Evolutionary conservation across 805 yeast species (phyloP), one percentile per base, ranked within the genome.

Genomic region (Kodamaea nitidulidarum): DNA sequence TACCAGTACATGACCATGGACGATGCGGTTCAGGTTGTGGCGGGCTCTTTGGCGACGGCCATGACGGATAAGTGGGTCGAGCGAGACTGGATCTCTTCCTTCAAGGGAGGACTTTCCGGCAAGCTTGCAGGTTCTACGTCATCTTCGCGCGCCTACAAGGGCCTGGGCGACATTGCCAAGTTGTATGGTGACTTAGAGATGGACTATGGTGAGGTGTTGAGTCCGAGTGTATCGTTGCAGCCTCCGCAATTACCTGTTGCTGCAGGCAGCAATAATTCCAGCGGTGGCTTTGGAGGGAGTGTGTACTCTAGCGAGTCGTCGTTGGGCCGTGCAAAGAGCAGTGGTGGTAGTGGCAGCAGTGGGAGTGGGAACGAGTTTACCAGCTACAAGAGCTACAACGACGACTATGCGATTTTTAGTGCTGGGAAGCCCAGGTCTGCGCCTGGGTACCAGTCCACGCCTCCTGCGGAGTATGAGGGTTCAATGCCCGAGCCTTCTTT

Each of bases 1-100:
- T 76, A 79, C 22, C 75, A 78, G 49, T 80, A 81, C 45, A 52
- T 84, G 44, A 52, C 67, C 2, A 44, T 46, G 11, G 55, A 48
- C 1, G 63, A 59, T 14, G 59, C 64, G 1, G 45, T 42, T 16
- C 45, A 44, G 8, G 41, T 54, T 6, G 55, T 56, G 4, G 51
- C 44, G 1, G 39, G 43, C 21, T 48, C 50, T 40, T 44, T 55
- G 7, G 46, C 35, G 15, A 36, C 41, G 11, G 52, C 63, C 4
- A 35, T 48, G n/a, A 17, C 36, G 4, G 54, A 56, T 20, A 38
- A 41, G 17, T 64, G 70, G 68, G 40, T 46, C 11, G 54, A 51
- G 29, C 34, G 38, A 28, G 50, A 58, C 16, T 65, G 71, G 71
- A 44, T 56, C 22, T 11, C 18, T 4, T 48, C 49, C 17, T 49